These are phyloP conservation scores for Zanthoxylum bungeanum DNA, from an alignment of 345 rosid species.

Conservation along the genomic window DNA sequence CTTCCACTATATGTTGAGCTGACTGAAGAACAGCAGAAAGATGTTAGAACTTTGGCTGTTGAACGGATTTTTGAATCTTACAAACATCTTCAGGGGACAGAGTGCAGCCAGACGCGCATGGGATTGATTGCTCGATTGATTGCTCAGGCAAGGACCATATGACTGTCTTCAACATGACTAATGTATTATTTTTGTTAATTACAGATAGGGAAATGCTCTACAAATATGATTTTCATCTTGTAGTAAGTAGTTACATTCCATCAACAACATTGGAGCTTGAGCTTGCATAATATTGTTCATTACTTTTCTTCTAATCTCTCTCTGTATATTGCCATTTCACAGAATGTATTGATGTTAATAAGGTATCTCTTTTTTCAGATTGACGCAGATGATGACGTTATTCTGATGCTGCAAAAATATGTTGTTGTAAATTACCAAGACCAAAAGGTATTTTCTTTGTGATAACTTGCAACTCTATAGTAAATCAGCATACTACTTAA, in stretches of 20 bases:
- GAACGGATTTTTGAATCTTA: slow-evolving; percentile 70
- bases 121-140: slow-evolving; percentile 77
- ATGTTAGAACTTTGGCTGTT: slow-evolving; percentile 57
- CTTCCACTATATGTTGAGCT: slow-evolving; percentile 77
- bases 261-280: background rate
- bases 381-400: slow-evolving; percentile 67
- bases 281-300: background rate
- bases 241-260: background rate
- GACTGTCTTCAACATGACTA: background rate
- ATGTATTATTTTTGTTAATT: background rate
- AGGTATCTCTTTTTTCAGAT: slow-evolving; percentile 44
- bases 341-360: slow-evolving; percentile 1
- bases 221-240: background rate
- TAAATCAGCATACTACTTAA: background rate
- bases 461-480: background rate
- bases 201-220: background rate
- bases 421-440: slow-evolving; percentile 64
- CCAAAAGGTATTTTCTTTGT: slow-evolving; percentile 57
- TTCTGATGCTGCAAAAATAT: slow-evolving; percentile 62
- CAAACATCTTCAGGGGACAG: slow-evolving; percentile 49
- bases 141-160: slow-evolving; percentile 57
- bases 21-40: slow-evolving; percentile 49
- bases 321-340: background rate
- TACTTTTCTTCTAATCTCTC: background rate
- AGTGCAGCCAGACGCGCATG: slow-evolving; percentile 53